Conservation (phyloP, 1,284 basidiomycete genomes). For the Sparassis latifolia region DNA sequence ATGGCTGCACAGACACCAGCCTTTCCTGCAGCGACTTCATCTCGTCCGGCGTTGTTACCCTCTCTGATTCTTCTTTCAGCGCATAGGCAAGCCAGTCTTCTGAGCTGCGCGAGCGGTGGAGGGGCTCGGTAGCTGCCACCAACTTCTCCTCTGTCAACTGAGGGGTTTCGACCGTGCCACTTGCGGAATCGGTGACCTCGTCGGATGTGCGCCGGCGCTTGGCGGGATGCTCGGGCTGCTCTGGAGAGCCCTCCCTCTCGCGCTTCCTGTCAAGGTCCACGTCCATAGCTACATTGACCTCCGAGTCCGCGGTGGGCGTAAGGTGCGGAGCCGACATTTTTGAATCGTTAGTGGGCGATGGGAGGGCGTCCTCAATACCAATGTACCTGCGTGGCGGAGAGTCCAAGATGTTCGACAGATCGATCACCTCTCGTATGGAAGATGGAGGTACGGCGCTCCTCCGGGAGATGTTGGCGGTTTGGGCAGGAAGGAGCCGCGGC, state of each 20-base stretch:
- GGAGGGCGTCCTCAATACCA: too few species aligned
- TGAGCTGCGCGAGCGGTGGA: background rate
- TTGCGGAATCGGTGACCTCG: background rate
- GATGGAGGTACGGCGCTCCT: too few species aligned
- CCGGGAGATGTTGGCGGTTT: too few species aligned
- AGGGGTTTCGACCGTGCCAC: background rate
- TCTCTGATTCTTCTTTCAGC: background rate
- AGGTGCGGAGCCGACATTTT: too few species aligned
- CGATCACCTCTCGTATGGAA: too few species aligned
- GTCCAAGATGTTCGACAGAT: too few species aligned
- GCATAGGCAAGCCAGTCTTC: background rate
- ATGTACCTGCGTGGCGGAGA: too few species aligned
- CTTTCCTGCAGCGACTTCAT: background rate
- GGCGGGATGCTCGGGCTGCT: background rate
- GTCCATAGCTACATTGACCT: background rate
- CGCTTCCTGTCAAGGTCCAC: background rate
- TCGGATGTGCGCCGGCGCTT: background rate
- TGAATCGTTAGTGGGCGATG: too few species aligned
- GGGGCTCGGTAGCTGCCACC: background rate
- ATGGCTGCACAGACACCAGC: too few species aligned
- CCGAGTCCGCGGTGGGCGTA: background rate
- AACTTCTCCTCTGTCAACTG: background rate
- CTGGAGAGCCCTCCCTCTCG: background rate
- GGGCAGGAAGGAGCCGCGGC: too few species aligned
- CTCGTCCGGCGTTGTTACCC: background rate